A percentile compares a stretch with the other conserved stretches of the same genome.
Conservation (phyloP, 495 filamentous ascomycete genomes). For the Xylaria telfairii region DNA sequence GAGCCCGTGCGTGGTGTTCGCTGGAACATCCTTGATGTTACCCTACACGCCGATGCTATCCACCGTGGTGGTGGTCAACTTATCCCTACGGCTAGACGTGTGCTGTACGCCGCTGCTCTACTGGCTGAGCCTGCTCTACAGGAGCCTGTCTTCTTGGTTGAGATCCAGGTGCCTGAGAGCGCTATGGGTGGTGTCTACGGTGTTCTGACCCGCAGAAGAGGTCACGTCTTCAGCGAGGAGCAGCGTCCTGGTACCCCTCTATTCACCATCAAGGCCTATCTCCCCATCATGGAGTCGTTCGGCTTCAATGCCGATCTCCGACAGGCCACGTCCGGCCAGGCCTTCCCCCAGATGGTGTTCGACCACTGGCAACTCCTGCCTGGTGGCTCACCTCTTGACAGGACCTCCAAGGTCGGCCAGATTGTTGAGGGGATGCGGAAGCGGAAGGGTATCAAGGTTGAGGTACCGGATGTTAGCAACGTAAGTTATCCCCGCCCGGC, state of each 20-base stretch:
- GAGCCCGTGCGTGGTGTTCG: constrained; percentile 96
- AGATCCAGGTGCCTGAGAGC: constrained; percentile 97
- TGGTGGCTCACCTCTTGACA: constrained; percentile 91
- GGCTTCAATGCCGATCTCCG: constrained; percentile 99
- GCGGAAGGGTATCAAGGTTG: constrained; percentile 98
- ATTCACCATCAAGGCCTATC: constrained; percentile 99
- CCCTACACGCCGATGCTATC: constrained; percentile 98
- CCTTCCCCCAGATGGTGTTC: constrained; percentile 98
- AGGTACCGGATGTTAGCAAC: constrained; percentile 88
- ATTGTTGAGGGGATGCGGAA: constrained; percentile 91
- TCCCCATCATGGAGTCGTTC: constrained; percentile 99
- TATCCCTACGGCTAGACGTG: constrained; percentile 98
- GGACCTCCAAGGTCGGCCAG: constrained; percentile 81
- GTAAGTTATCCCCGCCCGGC: constrained; percentile 64
- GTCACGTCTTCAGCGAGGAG: constrained; percentile 98
- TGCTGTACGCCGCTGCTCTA: constrained; percentile 89
- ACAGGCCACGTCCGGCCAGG: constrained; percentile 89
- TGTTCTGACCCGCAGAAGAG: constrained; percentile 96
- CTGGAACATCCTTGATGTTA: constrained; percentile 99
- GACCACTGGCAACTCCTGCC: constrained; percentile 96
- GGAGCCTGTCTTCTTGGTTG: constrained; percentile 98
- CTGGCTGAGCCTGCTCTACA: constrained; percentile 88
- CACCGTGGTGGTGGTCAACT: constrained; percentile 99
- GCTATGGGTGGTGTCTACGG: constrained; percentile 99
- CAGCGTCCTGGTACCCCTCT: constrained; percentile 98